Conservation (phyloP, 1,139 yeast genomes). For the Taphrina confusa region DNA sequence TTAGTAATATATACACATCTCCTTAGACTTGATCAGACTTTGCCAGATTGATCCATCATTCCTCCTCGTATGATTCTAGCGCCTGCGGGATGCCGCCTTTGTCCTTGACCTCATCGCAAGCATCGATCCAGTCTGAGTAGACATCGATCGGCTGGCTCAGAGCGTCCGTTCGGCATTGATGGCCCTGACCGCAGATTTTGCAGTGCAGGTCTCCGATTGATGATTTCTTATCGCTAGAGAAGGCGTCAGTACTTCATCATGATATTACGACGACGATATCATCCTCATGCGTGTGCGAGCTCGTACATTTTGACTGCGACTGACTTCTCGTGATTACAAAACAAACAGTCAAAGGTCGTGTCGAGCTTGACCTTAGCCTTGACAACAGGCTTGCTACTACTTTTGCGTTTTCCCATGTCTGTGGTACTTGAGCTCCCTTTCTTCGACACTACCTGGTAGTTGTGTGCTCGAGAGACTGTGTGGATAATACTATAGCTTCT, state of each 20-base stretch:
- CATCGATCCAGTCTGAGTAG: conserved; percentile 97
- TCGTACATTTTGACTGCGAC: conserved; percentile 68
- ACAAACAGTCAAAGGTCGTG: conserved; percentile 44
- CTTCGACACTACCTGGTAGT: too few relatives aligned
- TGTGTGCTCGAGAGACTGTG: too few relatives aligned
- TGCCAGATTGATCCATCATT: not conserved
- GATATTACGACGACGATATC: not conserved
- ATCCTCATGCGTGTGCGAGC: not conserved
- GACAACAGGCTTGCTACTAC: conserved; percentile 22
- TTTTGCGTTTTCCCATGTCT: conserved; percentile 30
- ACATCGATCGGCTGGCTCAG: conserved; percentile 88
- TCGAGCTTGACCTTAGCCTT: conserved; percentile 30
- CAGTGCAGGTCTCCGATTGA: conserved; percentile 84
- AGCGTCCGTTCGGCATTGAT: conserved; percentile 81
- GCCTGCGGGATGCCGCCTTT: not conserved
- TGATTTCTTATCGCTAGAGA: conserved; percentile 66
- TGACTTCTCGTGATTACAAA: conserved; percentile 93
- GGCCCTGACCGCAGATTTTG: conserved; percentile 91
- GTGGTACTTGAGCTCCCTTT: not conserved
- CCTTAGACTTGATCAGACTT: too few relatives aligned
- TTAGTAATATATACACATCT: too few relatives aligned
- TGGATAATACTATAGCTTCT: too few relatives aligned
- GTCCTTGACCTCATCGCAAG: conserved; percentile 78
- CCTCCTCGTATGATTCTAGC: not conserved
- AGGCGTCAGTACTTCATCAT: not conserved